Conservation (phyloP, 129 eudicot genomes). For the Kitagawia praeruptora region DNA sequence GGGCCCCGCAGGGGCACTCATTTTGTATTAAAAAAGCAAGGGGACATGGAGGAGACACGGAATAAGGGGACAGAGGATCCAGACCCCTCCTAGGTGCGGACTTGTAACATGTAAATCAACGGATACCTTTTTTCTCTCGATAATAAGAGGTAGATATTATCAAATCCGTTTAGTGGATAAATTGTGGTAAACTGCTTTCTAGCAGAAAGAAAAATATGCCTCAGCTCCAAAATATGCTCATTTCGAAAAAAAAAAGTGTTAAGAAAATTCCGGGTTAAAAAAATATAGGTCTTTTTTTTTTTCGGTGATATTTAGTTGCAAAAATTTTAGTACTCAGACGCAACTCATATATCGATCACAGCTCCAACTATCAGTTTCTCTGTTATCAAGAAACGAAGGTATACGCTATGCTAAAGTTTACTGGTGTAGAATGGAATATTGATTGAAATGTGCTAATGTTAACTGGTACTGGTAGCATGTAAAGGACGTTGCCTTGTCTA, state of each 20-base stretch:
- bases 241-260: background rate
- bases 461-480: background rate
- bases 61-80: too few species aligned
- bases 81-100: background rate
- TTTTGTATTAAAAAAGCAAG: too few species aligned
- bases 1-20: too few species aligned
- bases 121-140: background rate
- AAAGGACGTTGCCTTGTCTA: background rate
- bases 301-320: too few species aligned
- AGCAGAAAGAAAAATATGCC: too few species aligned
- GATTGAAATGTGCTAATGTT: background rate
- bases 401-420: background rate
- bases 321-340: too few species aligned
- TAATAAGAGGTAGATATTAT: background rate
- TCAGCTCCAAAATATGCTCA: too few species aligned
- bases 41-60: too few species aligned
- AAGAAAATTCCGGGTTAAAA: background rate
- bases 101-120: background rate
- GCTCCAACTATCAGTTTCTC: background rate
- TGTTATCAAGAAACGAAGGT: background rate
- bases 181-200: too few species aligned
- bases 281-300: too few species aligned
- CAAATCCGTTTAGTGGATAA: too few species aligned
- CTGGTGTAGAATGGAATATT: background rate
- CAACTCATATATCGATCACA: background rate